phyloP scores from a whole-genome alignment of 2,329 filamentous ascomycete species.

The Karstenula rhodostoma region DNA sequence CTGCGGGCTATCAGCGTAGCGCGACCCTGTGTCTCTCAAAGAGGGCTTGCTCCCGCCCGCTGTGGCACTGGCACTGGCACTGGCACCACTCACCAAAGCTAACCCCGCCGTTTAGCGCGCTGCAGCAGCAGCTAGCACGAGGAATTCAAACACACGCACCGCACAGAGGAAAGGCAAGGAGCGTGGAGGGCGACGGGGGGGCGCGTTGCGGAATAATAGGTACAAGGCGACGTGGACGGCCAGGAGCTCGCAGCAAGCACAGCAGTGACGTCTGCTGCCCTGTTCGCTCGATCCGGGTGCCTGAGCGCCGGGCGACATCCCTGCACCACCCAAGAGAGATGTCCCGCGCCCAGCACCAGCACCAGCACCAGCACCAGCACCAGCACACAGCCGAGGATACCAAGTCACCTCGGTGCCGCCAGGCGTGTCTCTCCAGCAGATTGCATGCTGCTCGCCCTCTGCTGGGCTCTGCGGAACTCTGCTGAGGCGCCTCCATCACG shows the following conservation, averaged over 20 bases:
- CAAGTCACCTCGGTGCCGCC: not conserved
- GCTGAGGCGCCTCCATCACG: not conserved
- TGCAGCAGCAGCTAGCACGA: not conserved
- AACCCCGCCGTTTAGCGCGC: constrained; percentile 4
- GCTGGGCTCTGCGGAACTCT: not conserved
- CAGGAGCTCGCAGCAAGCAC: not conserved
- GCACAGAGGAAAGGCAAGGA: constrained; percentile 4
- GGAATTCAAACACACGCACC: not conserved
- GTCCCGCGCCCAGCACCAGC: not conserved
- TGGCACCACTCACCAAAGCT: constrained; percentile 6
- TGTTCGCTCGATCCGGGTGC: constrained; percentile 8
- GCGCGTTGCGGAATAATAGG: not conserved
- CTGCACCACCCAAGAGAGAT: not conserved
- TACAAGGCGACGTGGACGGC: constrained; percentile 5
- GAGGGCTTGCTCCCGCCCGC: not conserved
- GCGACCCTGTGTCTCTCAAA: constrained; percentile 8
- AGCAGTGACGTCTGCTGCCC: constrained; percentile 9
- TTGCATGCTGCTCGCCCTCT: not conserved
- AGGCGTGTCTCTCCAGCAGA: not conserved
- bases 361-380: not conserved
- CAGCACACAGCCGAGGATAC: not conserved
- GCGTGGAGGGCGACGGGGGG: not conserved
- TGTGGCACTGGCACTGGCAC: not conserved
- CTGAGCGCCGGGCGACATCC: constrained; percentile 5
- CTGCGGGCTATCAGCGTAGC: not conserved